Conservation (phyloP, 768 basidiomycete genomes). For the Sutorius australiensis region DNA sequence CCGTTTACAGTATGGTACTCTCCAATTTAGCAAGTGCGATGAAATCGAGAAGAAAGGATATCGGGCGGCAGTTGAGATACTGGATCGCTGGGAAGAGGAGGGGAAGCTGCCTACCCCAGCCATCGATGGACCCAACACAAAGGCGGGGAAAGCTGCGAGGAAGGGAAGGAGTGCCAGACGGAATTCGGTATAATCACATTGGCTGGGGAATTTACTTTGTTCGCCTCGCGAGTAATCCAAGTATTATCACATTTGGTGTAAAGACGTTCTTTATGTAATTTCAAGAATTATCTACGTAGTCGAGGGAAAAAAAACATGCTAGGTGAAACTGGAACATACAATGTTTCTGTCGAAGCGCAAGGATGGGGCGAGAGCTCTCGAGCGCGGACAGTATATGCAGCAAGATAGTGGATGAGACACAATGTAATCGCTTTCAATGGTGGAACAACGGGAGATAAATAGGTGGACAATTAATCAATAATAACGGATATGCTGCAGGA, state of each 20-base stretch:
- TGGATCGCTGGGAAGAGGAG: constrained; percentile 79
- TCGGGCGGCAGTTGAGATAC: constrained; percentile 60
- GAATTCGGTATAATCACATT: constrained; percentile 52
- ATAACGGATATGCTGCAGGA: constrained; percentile 33
- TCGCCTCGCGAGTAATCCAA: neutral
- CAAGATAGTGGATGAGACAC: constrained; percentile 8
- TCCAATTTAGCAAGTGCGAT: constrained; percentile 86
- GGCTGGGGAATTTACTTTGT: neutral
- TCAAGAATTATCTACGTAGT: constrained; percentile 21
- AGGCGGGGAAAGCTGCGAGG: constrained; percentile 43
- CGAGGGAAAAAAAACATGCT: constrained; percentile 10
- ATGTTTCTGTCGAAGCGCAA: constrained; percentile 19
- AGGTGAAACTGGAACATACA: constrained; percentile 11
- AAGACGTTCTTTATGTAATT: neutral
- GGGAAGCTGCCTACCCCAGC: constrained; percentile 75
- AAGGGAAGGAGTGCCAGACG: constrained; percentile 76
- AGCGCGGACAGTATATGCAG: constrained; percentile 16
- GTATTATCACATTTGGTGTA: neutral
- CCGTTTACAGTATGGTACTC: constrained; percentile 72
- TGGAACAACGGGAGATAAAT: constrained; percentile 19
- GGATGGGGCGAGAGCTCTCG: constrained; percentile 8
- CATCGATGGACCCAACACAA: constrained; percentile 53
- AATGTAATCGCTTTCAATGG: constrained; percentile 5
- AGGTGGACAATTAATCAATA: constrained; percentile 33
- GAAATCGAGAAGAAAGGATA: constrained; percentile 87